Percentiles rank a stretch among this genome's conserved stretches.
Evolutionary conservation across 2,329 filamentous ascomycete species (phyloP).

Genomic region (Madurella fahalii): DNA sequence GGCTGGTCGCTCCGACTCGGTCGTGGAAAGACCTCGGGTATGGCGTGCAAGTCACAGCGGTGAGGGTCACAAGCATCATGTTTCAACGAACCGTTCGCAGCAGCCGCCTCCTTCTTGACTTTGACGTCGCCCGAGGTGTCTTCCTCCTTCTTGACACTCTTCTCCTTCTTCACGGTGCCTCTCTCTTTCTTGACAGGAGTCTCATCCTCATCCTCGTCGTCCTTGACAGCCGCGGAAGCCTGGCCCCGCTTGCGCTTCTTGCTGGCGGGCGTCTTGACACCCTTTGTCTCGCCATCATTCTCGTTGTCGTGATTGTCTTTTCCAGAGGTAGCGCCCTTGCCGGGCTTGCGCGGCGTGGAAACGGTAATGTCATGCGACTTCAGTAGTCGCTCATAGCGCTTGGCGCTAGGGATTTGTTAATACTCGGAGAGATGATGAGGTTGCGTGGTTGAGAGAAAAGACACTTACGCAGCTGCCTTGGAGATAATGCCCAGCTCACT

Average conservation of each 20-base stretch:
- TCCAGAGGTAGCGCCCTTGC: not conserved
- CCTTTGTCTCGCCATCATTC: not conserved
- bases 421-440: not conserved
- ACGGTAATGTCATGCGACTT: conserved; percentile 23
- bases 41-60: not conserved
- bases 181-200: conserved; percentile 23
- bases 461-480: conserved; percentile 66
- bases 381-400: conserved; percentile 29
- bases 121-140: not conserved
- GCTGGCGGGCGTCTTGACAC: not conserved
- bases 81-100: conserved; percentile 8
- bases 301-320: not conserved
- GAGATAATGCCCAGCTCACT: conserved; percentile 58
- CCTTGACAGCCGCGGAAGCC: not conserved
- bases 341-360: conserved; percentile 7
- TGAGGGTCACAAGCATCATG: not conserved
- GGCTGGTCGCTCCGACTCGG: not conserved
- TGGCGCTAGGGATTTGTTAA: conserved; percentile 20
- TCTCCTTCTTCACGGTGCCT: conserved; percentile 13
- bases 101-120: conserved; percentile 9
- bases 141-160: conserved; percentile 14
- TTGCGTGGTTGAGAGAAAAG: not conserved
- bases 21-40: not conserved
- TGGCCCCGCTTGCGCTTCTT: conserved; percentile 14
- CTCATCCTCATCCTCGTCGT: conserved; percentile 6